Conservation (phyloP, 495 filamentous ascomycete species). For the Penicillium tannophilum region DNA sequence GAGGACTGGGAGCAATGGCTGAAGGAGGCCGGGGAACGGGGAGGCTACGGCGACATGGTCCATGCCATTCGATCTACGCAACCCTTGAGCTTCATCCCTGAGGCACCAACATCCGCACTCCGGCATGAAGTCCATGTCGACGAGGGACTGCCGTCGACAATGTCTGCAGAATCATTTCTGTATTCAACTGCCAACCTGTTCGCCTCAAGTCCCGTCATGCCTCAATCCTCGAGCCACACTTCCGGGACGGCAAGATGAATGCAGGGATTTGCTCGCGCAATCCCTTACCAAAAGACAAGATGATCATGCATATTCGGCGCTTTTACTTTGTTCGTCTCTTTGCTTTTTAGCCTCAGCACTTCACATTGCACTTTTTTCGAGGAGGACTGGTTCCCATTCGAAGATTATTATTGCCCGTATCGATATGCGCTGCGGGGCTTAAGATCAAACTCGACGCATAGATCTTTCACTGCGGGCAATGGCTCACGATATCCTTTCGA, state of each 20-base stretch:
- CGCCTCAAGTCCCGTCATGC: slow-evolving; percentile 17
- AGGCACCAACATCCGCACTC: slow-evolving; percentile 26
- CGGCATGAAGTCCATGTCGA: slow-evolving; percentile 12
- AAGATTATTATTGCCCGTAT: slow-evolving; percentile 6
- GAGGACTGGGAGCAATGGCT: slow-evolving; percentile 86
- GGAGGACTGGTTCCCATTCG: slow-evolving; percentile 26
- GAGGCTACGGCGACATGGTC: slow-evolving; percentile 45
- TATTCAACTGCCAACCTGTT: slow-evolving; percentile 16
- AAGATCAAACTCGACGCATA: slow-evolving; percentile 10
- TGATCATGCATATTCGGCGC: slow-evolving; percentile 28
- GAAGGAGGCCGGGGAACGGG: slow-evolving; percentile 73
- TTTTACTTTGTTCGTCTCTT: slow-evolving; percentile 14
- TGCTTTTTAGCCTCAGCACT: slow-evolving; percentile 8
- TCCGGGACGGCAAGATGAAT: slow-evolving; percentile 23
- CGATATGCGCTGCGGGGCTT: slow-evolving; percentile 3
- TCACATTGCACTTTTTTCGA: slow-evolving; percentile 6
- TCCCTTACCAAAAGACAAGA: slow-evolving; percentile 8
- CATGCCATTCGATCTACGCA: slow-evolving; percentile 45
- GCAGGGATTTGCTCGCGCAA: neutral
- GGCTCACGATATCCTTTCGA: slow-evolving; percentile 6
- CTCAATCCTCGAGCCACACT: slow-evolving; percentile 16
- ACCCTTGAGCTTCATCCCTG: slow-evolving; percentile 35
- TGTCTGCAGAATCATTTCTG: slow-evolving; percentile 24
- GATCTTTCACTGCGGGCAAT: slow-evolving; percentile 13
- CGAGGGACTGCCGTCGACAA: slow-evolving; percentile 15